Base-by-base conservation (phyloP, 2,329 filamentous ascomycete genomes). In the Lachnellula willkommii region DNA sequence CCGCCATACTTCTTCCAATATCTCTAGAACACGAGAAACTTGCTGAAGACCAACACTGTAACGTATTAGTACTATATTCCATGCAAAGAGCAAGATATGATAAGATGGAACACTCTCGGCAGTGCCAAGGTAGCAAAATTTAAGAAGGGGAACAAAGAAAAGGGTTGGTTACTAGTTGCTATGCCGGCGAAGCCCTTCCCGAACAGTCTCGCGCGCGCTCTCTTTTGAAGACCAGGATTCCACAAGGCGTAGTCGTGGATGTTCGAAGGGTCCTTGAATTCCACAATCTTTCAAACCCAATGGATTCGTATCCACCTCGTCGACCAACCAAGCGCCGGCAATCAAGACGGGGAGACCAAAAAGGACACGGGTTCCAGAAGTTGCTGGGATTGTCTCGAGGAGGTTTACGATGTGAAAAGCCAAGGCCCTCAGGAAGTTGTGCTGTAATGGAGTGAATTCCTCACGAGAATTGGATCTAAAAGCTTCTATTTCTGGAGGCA, bases 1-100 rank as follows among this genome's bases (percentile, higher is more conserved):
- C 24, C 51, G 51, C 55, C 55, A 57, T 2, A 57, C 36, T 24
- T 53, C 55, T 15, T 57, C 55, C 15, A 57, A 37, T n/a, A 57
- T 57, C 5, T 57, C 46, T 17, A 57, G 28, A 26, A 57, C 40
- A 3, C 55, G 32, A 5, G 50, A 53, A 15, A 57, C 55, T 50
- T 57, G 55, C 47, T 57, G 36, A 17, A 57, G 51, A 32, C 55
- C 51, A 39, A 57, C 55, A 45, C 8, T 32, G 28, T 9, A 32
- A 32, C 4, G 28, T 32, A 12, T 32, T 32, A 32, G 28, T 32
- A 32, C 28, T 32, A 3, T 12, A 32, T 12, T 28, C 11, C 9
- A 9, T 32, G 28, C 9, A 1, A 12, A 12, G 9, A 12, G 2
- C 28, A 32, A 11, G 28, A 32, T 9, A 32, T 32, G 28, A 12